Evolutionary conservation across 495 filamentous ascomycete species (phyloP).

Genomic region (Sabuloglossum arenarium): DNA sequence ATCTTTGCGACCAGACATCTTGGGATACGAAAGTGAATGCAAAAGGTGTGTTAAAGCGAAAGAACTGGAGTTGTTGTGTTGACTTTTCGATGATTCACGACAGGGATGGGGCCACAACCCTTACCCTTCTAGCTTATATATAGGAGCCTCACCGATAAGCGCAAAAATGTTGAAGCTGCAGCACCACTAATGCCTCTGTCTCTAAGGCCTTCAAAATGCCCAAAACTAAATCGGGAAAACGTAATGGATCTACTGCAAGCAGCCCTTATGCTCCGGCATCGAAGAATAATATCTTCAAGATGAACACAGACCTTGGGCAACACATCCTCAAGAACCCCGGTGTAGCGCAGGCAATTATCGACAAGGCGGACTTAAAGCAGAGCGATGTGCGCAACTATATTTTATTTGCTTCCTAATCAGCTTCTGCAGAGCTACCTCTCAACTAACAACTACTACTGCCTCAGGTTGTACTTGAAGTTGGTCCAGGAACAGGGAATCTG

Average conservation of each 20-base stretch:
- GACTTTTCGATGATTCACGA: too few relatives aligned
- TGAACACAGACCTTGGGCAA: conserved; percentile 71
- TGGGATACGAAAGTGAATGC: not conserved
- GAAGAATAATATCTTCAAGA: conserved; percentile 70
- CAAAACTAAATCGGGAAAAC: conserved; percentile 40
- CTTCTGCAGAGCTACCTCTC: not conserved
- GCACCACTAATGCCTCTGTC: too few relatives aligned
- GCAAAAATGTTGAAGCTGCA: too few relatives aligned
- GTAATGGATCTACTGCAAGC: conserved; percentile 27
- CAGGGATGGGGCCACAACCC: not conserved
- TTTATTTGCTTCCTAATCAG: not conserved
- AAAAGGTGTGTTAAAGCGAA: not conserved
- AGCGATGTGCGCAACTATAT: conserved; percentile 40
- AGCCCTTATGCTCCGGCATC: conserved; percentile 34
- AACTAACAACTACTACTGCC: conserved; percentile 1
- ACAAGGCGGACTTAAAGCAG: conserved; percentile 77
- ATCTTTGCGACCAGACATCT: conserved; percentile 55
- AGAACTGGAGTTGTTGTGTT: not conserved
- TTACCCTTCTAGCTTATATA: too few relatives aligned
- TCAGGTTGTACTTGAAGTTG: conserved; percentile 48
- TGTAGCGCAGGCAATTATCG: conserved; percentile 68
- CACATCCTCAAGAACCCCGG: conserved; percentile 94
- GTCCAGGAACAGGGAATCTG: conserved; percentile 68
- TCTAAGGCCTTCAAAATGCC: conserved; percentile 24
- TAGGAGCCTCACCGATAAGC: too few relatives aligned